Conservation (phyloP, 1,139 yeast species). For the Petasospora rhodanensis region DNA sequence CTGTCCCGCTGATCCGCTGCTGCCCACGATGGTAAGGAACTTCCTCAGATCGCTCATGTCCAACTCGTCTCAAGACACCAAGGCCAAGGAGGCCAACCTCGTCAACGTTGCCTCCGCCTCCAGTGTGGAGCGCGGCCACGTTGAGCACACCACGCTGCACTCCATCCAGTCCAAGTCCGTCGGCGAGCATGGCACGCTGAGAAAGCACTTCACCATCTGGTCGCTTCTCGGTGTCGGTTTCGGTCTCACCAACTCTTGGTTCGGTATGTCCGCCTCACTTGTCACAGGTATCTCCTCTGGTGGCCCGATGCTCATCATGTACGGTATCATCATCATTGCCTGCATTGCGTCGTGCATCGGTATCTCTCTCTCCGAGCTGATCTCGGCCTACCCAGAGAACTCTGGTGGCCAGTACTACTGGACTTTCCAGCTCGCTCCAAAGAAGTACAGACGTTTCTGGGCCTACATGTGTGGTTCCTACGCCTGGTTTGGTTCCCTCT, state of each 20-base stretch:
- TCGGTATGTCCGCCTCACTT: conserved; percentile 61
- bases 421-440: conserved; percentile 54
- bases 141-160: conserved; percentile 10
- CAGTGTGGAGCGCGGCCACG: conserved; percentile 10
- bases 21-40: too few relatives aligned
- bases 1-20: too few relatives aligned
- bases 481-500: conserved; percentile 57
- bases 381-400: conserved; percentile 52
- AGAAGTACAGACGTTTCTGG: conserved; percentile 43
- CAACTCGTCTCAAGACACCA: conserved; percentile 7
- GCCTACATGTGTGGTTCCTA: conserved; percentile 55
- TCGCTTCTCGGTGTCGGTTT: conserved; percentile 61
- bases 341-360: conserved; percentile 47
- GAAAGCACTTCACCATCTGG: conserved; percentile 35
- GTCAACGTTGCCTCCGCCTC: conserved; percentile 4
- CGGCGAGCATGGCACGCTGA: conserved; percentile 29
- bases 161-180: conserved; percentile 16
- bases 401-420: conserved; percentile 68
- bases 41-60: conserved; percentile 9
- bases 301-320: conserved; percentile 63
- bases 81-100: conserved; percentile 6
- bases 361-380: conserved; percentile 47
- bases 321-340: conserved; percentile 64
- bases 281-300: conserved; percentile 62
- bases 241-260: conserved; percentile 68